These are phyloP conservation scores for Phialemoniopsis sp. DNA, from an alignment of 2,329 filamentous ascomycete genomes.

Conservation along the genomic window DNA sequence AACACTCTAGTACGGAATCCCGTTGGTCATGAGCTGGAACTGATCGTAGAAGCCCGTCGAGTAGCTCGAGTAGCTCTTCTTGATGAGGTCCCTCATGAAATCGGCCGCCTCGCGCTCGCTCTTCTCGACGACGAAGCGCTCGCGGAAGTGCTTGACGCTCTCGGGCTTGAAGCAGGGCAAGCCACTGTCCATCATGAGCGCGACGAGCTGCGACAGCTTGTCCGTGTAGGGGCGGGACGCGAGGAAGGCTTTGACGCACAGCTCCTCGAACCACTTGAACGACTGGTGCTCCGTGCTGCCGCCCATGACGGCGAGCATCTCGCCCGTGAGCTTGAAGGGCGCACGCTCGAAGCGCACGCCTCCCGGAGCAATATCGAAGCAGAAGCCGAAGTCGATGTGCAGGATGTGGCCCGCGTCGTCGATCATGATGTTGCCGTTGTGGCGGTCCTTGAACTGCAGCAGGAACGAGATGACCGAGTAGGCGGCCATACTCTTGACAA, in stretches of 20 bases:
- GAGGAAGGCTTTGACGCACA: slow-evolving; percentile 93
- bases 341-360: slow-evolving; percentile 97
- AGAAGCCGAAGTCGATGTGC: slow-evolving; percentile 99
- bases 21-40: slow-evolving; percentile 95
- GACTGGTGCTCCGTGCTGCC: slow-evolving; percentile 78
- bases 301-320: slow-evolving; percentile 99
- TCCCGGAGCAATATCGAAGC: slow-evolving; percentile 96
- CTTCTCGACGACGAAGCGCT: slow-evolving; percentile 89
- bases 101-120: slow-evolving; percentile 90
- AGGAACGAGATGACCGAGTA: slow-evolving; percentile 97
- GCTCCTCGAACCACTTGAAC: slow-evolving; percentile 94
- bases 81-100: slow-evolving; percentile 85
- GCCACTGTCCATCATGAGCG: slow-evolving; percentile 93
- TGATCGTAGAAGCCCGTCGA: slow-evolving; percentile 96
- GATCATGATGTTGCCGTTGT: slow-evolving; percentile 99
- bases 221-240: slow-evolving; percentile 82
- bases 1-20: slow-evolving; percentile 77
- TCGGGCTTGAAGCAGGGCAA: slow-evolving; percentile 97
- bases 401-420: slow-evolving; percentile 96
- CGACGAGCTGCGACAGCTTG: slow-evolving; percentile 84
- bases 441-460: slow-evolving; percentile 96
- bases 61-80: slow-evolving; percentile 85
- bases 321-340: slow-evolving; percentile 93
- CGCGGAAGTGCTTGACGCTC: slow-evolving; percentile 82
- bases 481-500: slow-evolving; percentile 98